Evolutionary conservation across 352 stramenopile species (phyloP).

Genomic region (Pythium oligandrum): DNA sequence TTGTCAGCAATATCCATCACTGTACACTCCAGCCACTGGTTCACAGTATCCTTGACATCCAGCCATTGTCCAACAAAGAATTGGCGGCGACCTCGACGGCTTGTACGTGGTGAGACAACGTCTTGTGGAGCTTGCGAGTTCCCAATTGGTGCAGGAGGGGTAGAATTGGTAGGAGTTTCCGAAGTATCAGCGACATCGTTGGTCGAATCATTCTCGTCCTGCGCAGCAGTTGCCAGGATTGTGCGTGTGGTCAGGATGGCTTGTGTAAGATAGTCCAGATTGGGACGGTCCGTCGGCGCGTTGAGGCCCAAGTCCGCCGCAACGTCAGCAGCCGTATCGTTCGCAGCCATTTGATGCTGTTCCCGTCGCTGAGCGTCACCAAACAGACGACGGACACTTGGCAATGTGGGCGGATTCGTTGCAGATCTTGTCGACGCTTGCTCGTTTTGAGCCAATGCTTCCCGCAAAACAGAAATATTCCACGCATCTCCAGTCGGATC

Average conservation of each 20-base stretch:
- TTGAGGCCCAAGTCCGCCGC: slow-evolving; percentile 13
- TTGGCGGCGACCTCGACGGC: slow-evolving; percentile 31
- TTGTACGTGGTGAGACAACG: slow-evolving; percentile 1
- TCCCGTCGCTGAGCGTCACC: slow-evolving; percentile 12
- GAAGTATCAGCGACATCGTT: neutral
- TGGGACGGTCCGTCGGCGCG: slow-evolving; percentile 3
- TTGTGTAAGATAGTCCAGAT: slow-evolving; percentile 25
- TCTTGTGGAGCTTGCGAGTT: neutral
- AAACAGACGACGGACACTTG: neutral
- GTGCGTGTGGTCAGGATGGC: slow-evolving; percentile 25
- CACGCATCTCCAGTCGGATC: slow-evolving; percentile 37
- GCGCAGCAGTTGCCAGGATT: slow-evolving; percentile 18
- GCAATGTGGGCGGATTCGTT: neutral
- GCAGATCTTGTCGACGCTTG: neutral
- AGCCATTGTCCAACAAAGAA: slow-evolving; percentile 95
- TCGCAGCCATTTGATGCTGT: slow-evolving; percentile 16
- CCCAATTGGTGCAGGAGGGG: too few relatives aligned
- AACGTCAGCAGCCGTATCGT: slow-evolving; percentile 6
- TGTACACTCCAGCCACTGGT: slow-evolving; percentile 98
- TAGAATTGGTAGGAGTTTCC: too few relatives aligned
- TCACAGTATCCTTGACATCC: slow-evolving; percentile 96
- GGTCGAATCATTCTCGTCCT: neutral
- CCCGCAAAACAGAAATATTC: slow-evolving; percentile 59
- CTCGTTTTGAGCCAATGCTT: slow-evolving; percentile 26
- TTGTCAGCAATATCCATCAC: slow-evolving; percentile 86